Percentiles rank a stretch among this genome's conserved stretches.
Conservation (phyloP, 768 basidiomycete genomes). For the Termitomyces sp. region DNA sequence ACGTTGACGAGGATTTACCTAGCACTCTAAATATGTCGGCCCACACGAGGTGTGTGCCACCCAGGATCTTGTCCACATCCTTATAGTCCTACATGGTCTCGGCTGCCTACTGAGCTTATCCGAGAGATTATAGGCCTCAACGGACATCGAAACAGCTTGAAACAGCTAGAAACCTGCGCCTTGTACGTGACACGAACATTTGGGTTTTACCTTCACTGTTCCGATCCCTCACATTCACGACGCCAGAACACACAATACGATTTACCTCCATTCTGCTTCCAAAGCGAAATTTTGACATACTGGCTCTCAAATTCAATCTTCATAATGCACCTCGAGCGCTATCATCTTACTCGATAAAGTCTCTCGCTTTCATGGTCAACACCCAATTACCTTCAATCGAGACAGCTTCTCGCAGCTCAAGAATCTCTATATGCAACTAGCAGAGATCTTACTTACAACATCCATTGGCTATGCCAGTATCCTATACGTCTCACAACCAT, state of each 20-base stretch:
- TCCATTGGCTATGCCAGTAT: conserved; percentile 31
- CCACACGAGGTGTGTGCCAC: not conserved
- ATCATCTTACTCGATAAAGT: conserved; percentile 28
- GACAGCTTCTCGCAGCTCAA: conserved; percentile 25
- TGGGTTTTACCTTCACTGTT: conserved; percentile 33
- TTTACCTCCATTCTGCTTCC: conserved; percentile 29
- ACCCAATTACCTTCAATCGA: conserved; percentile 30
- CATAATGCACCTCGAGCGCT: conserved; percentile 26
- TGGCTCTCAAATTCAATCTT: conserved; percentile 22
- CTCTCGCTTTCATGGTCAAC: conserved; percentile 28
- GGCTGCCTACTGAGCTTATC: conserved; percentile 29
- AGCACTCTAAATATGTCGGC: not conserved
- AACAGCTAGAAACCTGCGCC: conserved; percentile 26
- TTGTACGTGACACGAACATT: conserved; percentile 29
- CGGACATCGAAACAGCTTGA: conserved; percentile 20
- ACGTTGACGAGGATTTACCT: not conserved
- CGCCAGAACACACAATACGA: conserved; percentile 23
- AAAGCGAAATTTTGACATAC: conserved; percentile 23
- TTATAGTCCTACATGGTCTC: conserved; percentile 20
- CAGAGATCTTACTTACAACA: conserved; percentile 29
- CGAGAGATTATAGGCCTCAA: conserved; percentile 28
- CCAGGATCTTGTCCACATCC: not conserved
- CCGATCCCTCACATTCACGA: conserved; percentile 23
- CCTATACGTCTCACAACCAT: conserved; percentile 25
- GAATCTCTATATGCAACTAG: conserved; percentile 29